These are phyloP conservation scores for Annona cherimola DNA, from an alignment of 164 flowering plant genomes.

Conservation along the genomic window DNA sequence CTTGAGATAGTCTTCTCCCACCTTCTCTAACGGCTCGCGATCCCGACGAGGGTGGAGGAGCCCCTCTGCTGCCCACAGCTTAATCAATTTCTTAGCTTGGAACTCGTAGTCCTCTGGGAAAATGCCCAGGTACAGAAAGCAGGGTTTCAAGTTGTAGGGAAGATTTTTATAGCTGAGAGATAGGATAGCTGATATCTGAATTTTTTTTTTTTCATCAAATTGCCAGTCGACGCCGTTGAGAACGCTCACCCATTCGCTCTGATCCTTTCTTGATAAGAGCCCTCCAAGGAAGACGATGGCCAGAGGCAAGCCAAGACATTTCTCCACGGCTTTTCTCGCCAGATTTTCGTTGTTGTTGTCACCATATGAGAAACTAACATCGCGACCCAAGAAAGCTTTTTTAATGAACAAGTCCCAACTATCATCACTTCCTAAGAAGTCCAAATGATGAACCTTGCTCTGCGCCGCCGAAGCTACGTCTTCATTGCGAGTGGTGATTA, in stretches of 20 bases:
- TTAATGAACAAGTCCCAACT: not conserved
- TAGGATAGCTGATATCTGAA: not conserved
- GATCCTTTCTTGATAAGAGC: conserved; percentile 1
- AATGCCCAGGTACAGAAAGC: not conserved
- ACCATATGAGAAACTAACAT: too few relatives aligned
- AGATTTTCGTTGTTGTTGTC: not conserved
- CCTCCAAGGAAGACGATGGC: not conserved
- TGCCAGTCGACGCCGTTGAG: not conserved
- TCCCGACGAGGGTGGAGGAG: not conserved
- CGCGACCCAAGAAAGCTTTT: not conserved
- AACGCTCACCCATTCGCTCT: conserved; percentile 3
- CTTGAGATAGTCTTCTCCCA: not conserved
- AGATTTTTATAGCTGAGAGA: conserved; percentile 10
- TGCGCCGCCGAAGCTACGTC: conserved; percentile 18
- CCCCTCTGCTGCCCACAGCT: not conserved
- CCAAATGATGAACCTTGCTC: not conserved
- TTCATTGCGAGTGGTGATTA: conserved; percentile 38
- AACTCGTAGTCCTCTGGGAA: not conserved
- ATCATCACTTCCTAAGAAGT: not conserved
- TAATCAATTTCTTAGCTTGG: not conserved
- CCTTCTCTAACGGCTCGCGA: not conserved
- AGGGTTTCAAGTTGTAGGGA: not conserved
- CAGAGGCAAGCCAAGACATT: not conserved
- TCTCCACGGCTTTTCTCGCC: not conserved
- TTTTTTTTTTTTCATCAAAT: not conserved